phyloP scores from a whole-genome alignment of 2,329 filamentous ascomycete species.

The Fusarium transvaalense region DNA sequence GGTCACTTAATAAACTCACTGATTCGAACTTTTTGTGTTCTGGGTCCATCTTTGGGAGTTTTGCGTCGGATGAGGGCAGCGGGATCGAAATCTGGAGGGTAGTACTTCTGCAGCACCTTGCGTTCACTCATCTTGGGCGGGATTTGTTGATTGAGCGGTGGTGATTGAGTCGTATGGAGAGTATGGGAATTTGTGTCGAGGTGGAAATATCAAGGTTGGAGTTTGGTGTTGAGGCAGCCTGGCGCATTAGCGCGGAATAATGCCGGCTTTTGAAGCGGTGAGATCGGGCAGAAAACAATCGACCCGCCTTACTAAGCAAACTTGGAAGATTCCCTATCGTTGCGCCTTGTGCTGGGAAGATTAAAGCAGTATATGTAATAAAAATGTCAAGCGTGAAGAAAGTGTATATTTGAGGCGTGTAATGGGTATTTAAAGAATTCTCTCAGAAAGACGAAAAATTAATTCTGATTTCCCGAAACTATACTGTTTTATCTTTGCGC shows the following conservation, averaged over 20 bases:
- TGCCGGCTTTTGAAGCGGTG: neutral
- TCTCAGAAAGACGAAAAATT: too few species aligned
- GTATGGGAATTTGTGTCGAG: neutral
- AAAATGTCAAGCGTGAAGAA: too few species aligned
- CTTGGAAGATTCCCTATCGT: neutral
- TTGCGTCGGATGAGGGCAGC: constrained; percentile 77
- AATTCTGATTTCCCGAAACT: too few species aligned
- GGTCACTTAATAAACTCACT: too few species aligned
- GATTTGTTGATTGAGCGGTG: constrained; percentile 73
- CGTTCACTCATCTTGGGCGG: constrained; percentile 81
- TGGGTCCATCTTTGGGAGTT: constrained; percentile 79
- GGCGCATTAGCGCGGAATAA: neutral
- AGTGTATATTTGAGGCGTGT: too few species aligned
- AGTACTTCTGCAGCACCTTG: constrained; percentile 79
- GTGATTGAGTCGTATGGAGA: constrained; percentile 44
- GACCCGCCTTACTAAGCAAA: neutral
- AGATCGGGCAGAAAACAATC: neutral
- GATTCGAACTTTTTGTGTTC: constrained; percentile 82
- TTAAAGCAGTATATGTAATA: too few species aligned
- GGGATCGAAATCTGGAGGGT: constrained; percentile 89
- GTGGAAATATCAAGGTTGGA: too few species aligned
- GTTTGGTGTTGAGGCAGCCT: constrained; percentile 3
- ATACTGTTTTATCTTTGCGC: too few species aligned
- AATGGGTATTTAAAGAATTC: too few species aligned
- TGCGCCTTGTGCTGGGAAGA: neutral